These are phyloP conservation scores for Saussurea involucrata DNA, from an alignment of 129 eudicot genomes.

Conservation along the genomic window DNA sequence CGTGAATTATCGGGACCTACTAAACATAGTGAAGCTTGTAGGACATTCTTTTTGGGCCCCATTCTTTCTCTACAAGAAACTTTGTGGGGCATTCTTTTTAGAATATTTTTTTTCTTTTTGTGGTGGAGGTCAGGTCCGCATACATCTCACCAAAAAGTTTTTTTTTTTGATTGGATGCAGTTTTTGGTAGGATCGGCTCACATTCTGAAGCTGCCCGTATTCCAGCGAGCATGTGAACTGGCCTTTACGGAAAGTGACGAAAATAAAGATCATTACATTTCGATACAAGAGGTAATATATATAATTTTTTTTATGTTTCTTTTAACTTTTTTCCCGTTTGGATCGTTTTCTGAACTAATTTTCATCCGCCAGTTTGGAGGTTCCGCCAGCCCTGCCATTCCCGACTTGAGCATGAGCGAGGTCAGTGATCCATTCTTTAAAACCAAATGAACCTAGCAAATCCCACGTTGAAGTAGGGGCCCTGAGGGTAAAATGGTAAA, in stretches of 20 bases:
- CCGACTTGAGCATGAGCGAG: slow-evolving; percentile 47
- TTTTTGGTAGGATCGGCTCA: slow-evolving; percentile 84
- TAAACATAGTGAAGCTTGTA: neutral
- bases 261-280: slow-evolving; percentile 42
- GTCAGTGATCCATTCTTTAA: slow-evolving; percentile 28
- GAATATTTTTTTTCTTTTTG: neutral
- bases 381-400: slow-evolving; percentile 43
- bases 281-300: slow-evolving; percentile 51
- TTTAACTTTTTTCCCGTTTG: neutral
- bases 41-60: neutral
- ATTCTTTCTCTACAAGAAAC: neutral
- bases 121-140: neutral
- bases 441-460: neutral
- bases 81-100: neutral
- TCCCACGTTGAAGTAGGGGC: neutral
- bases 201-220: slow-evolving; percentile 67
- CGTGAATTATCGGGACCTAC: neutral
- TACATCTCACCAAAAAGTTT: neutral
- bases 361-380: slow-evolving; percentile 58
- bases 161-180: slow-evolving; percentile 39
- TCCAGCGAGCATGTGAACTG: slow-evolving; percentile 64
- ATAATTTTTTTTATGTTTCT: neutral
- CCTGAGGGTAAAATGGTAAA: neutral
- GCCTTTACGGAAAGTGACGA: slow-evolving; percentile 57
- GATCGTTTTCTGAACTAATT: slow-evolving; percentile 9